Percentiles rank a stretch among this genome's conserved stretches.
These are phyloP conservation scores for Teunomyces stri DNA, from an alignment of 805 yeast species.

Conservation along the genomic window DNA sequence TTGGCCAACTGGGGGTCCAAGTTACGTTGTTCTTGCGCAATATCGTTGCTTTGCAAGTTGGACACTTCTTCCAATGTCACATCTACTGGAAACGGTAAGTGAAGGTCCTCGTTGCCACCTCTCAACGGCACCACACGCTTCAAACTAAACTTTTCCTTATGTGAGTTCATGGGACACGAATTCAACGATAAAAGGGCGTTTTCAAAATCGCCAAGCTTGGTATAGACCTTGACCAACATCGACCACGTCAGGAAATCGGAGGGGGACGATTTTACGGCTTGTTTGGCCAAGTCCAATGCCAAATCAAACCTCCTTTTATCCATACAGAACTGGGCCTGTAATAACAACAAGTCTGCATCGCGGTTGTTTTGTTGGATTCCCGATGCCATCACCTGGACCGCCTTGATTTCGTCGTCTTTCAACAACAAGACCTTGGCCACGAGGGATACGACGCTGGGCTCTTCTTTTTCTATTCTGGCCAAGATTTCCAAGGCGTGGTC, in stretches of 20 bases:
- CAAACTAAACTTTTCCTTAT: slow-evolving; percentile 62
- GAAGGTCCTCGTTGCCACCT: slow-evolving; percentile 51
- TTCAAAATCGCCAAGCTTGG: slow-evolving; percentile 63
- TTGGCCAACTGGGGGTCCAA: slow-evolving; percentile 61
- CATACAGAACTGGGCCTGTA: slow-evolving; percentile 59
- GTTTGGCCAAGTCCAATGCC: slow-evolving; percentile 57
- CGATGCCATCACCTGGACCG: slow-evolving; percentile 49
- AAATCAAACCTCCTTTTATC: slow-evolving; percentile 52
- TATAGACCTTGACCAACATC: slow-evolving; percentile 59
- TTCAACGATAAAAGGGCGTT: slow-evolving; percentile 70
- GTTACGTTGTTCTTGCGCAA: slow-evolving; percentile 61
- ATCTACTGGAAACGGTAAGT: slow-evolving; percentile 74
- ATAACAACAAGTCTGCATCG: slow-evolving; percentile 51
- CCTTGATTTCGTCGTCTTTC: slow-evolving; percentile 59
- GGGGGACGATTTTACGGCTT: slow-evolving; percentile 69
- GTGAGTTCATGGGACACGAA: slow-evolving; percentile 79
- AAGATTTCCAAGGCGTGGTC: slow-evolving; percentile 61
- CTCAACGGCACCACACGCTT: slow-evolving; percentile 57
- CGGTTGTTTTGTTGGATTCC: slow-evolving; percentile 51
- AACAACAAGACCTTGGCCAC: slow-evolving; percentile 52
- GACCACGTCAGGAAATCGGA: slow-evolving; percentile 78
- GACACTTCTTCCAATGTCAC: slow-evolving; percentile 70
- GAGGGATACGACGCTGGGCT: slow-evolving; percentile 57
- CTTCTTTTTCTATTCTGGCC: slow-evolving; percentile 46
- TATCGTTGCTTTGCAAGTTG: slow-evolving; percentile 61